phyloP scores from a whole-genome alignment of 495 filamentous ascomycete species.

The Trichoderma virens region DNA sequence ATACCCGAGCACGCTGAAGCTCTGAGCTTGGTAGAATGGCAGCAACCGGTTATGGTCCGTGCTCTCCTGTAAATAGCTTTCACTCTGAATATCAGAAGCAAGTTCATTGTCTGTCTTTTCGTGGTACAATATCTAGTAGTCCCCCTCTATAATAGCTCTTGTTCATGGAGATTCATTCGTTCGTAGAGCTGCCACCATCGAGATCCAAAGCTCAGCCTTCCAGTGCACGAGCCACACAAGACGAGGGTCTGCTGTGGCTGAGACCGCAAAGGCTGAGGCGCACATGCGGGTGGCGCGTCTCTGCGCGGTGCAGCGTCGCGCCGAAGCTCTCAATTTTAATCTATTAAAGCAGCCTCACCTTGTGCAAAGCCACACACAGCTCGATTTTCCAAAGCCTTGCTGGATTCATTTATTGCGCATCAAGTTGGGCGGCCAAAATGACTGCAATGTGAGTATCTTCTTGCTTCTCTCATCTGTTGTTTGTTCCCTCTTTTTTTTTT shows the following conservation, averaged over 20 bases:
- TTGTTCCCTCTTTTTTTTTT: neutral
- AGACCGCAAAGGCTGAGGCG: neutral
- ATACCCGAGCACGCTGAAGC: neutral
- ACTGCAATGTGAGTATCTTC: constrained; percentile 8
- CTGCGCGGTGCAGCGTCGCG: neutral
- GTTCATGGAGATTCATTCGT: too few species aligned
- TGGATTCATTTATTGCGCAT: neutral
- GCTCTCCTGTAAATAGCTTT: neutral
- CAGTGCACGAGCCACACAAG: neutral
- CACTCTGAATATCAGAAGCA: too few species aligned
- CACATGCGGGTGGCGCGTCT: neutral
- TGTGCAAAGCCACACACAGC: neutral
- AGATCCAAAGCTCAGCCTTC: neutral
- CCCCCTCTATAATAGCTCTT: too few species aligned
- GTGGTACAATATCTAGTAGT: too few species aligned
- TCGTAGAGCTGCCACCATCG: too few species aligned
- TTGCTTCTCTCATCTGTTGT: neutral
- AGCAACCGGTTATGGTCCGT: neutral
- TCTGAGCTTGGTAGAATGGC: neutral
- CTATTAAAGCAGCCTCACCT: neutral
- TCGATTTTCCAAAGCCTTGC: neutral
- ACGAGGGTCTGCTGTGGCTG: neutral
- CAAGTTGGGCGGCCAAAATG: neutral
- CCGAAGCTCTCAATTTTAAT: constrained; percentile 3
- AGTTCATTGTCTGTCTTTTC: too few species aligned